phyloP scores from a whole-genome alignment of 1,284 basidiomycete species.

The Sporisorium graminicola region DNA sequence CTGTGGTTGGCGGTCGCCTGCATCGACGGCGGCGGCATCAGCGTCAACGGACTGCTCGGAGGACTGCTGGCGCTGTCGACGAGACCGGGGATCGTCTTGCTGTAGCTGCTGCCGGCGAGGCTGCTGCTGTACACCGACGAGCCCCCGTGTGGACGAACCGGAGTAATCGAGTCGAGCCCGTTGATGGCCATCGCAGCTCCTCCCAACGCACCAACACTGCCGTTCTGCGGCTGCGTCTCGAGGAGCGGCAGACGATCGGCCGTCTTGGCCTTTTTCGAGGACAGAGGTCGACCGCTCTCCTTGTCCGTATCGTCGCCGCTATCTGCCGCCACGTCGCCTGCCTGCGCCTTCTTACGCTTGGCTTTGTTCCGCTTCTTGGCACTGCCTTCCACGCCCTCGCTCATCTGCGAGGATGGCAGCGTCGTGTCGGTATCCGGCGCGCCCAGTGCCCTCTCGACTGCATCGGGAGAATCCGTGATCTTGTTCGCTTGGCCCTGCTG shows the following conservation, averaged over 20 bases:
- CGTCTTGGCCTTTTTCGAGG: constrained; percentile 36
- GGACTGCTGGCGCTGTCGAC: constrained; percentile 63
- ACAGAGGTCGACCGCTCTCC: constrained; percentile 18
- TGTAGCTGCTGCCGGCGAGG: constrained; percentile 47
- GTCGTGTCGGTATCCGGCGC: constrained; percentile 8
- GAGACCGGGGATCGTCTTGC: constrained; percentile 53
- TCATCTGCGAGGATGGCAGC: constrained; percentile 4
- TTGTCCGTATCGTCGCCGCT: constrained; percentile 42
- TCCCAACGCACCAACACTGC: constrained; percentile 7
- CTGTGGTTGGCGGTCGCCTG: constrained; percentile 52
- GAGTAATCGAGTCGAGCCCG: constrained; percentile 46
- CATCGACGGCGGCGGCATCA: constrained; percentile 61
- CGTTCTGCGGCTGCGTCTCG: constrained; percentile 42
- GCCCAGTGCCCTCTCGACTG: constrained; percentile 19
- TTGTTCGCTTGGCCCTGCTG: constrained; percentile 30
- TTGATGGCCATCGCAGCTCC: constrained; percentile 27
- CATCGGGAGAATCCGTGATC: constrained; percentile 23
- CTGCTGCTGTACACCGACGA: constrained; percentile 51
- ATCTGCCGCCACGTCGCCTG: constrained; percentile 14
- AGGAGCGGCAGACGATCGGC: constrained; percentile 47
- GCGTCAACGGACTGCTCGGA: constrained; percentile 54
- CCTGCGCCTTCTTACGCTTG: constrained; percentile 47
- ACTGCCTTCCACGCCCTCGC: constrained; percentile 16
- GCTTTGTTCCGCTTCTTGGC: constrained; percentile 46
- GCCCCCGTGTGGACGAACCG: constrained; percentile 38